Evolutionary conservation across 2,329 filamentous ascomycete genomes (phyloP), one percentile per base, ranked within the genome.

Genomic region (Paecilomyces niveus): DNA sequence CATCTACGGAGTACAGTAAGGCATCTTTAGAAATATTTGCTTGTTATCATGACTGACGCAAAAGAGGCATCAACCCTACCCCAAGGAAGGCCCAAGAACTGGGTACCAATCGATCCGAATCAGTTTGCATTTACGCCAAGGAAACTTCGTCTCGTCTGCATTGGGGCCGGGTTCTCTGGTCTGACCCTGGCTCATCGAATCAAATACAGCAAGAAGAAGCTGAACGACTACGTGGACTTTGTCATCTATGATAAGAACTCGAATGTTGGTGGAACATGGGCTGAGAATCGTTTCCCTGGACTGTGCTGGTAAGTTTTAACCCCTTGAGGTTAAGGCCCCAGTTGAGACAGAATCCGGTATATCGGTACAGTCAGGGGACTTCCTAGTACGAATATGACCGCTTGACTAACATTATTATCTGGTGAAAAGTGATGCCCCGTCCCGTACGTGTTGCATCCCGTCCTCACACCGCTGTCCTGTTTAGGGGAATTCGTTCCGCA

Each of bases 281-380:
- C 74, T 3, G 76, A 74, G 53, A 78, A 78, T 54, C 65, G 65
- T 1, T 78, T 77, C 59, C 75, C 75, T 0, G 74, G 74, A 8
- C 72, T 74, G 13, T 64, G 65, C 26, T 74, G 69, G 39, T 56
- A 56, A 32, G 57, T 55, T 45, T n/a, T 45, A 9, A 45, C n/a
- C 11, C 18, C 39, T 45, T 18, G 15, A 9, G 15, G 4, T 45
- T 18, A 45, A 45, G 15, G 39, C 18, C n/a, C 15, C 18, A n/a
- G n/a, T 45, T 45, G n/a, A 45, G 39, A 8, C n/a, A 8, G 13
- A n/a, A 3, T 18, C 39, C 39, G n/a, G 32, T 11, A n/a, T 45
- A 45, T 45, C 26, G 6, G 9, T 45, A 45, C 18, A 18, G 5
- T 18, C 39, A 45, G 39, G 39, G 39, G 39, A 8, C 7, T 45